Evolutionary conservation across 2,329 filamentous ascomycete species (phyloP).

Genomic region (Penicillium decumbens): DNA sequence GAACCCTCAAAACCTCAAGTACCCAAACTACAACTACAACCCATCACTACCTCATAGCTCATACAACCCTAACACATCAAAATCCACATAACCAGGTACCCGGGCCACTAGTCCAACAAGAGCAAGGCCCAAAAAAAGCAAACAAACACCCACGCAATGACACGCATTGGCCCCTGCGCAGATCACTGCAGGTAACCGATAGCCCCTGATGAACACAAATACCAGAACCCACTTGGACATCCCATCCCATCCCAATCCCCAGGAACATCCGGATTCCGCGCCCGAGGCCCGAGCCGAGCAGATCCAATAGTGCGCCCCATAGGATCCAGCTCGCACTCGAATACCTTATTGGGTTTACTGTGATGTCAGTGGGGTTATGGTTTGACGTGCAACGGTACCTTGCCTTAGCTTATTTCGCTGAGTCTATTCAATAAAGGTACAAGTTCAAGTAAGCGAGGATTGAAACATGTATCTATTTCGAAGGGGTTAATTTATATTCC

Average conservation of each 20-base stretch:
- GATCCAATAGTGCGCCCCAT: constrained; percentile 9
- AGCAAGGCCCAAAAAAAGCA: background rate
- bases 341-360: background rate
- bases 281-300: constrained; percentile 10
- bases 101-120: background rate
- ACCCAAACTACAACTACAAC: no score
- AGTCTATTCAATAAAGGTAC: no score
- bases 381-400: background rate
- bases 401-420: background rate
- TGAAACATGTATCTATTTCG: no score
- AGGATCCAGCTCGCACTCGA: background rate
- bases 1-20: no score
- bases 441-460: no score
- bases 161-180: constrained; percentile 4
- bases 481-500: no score
- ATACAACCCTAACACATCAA: background rate
- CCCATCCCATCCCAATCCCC: background rate
- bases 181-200: background rate
- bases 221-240: background rate
- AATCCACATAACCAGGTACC: background rate
- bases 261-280: background rate
- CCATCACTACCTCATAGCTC: background rate
- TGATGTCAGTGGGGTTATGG: background rate
- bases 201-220: background rate
- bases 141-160: background rate